Percentiles rank a stretch among this genome's conserved stretches.
Evolutionary conservation across 495 filamentous ascomycete species (phyloP).

Genomic region (Opeltia flavorubescens): DNA sequence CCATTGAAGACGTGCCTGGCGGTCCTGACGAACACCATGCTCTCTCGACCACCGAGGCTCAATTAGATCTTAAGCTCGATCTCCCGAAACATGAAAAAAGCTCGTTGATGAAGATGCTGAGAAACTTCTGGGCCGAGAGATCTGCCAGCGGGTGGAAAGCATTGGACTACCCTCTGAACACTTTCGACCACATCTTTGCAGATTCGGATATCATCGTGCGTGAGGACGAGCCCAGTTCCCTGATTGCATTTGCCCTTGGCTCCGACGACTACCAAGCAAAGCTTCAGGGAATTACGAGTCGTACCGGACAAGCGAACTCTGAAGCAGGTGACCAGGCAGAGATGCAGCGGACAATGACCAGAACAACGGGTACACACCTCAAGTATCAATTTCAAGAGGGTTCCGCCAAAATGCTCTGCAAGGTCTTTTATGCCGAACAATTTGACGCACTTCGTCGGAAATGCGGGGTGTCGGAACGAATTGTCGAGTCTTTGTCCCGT

Average conservation of each 20-base stretch:
- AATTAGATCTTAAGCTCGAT: slow-evolving; percentile 49
- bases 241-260: slow-evolving; percentile 84
- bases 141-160: slow-evolving; percentile 93
- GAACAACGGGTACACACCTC: slow-evolving; percentile 75
- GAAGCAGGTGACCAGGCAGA: slow-evolving; percentile 35
- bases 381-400: slow-evolving; percentile 91
- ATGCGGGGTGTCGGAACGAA: slow-evolving; percentile 83
- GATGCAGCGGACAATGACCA: slow-evolving; percentile 63
- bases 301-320: slow-evolving; percentile 23
- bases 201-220: slow-evolving; percentile 97
- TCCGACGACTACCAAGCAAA: slow-evolving; percentile 75
- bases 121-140: slow-evolving; percentile 95
- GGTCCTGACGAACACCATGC: slow-evolving; percentile 50
- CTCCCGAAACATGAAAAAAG: slow-evolving; percentile 82
- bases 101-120: slow-evolving; percentile 85
- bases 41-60: slow-evolving; percentile 39
- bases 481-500: slow-evolving; percentile 85
- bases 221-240: slow-evolving; percentile 92
- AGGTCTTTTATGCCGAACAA: slow-evolving; percentile 94
- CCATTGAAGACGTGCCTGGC: slow-evolving; percentile 52
- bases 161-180: slow-evolving; percentile 80
- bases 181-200: slow-evolving; percentile 85
- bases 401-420: slow-evolving; percentile 86
- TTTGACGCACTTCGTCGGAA: slow-evolving; percentile 91
- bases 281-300: slow-evolving; percentile 53